Percentiles rank a stretch among this genome's conserved stretches.
These are phyloP conservation scores for Hymenoscyphus albidus DNA, from an alignment of 2,329 filamentous ascomycete genomes.

Conservation along the genomic window DNA sequence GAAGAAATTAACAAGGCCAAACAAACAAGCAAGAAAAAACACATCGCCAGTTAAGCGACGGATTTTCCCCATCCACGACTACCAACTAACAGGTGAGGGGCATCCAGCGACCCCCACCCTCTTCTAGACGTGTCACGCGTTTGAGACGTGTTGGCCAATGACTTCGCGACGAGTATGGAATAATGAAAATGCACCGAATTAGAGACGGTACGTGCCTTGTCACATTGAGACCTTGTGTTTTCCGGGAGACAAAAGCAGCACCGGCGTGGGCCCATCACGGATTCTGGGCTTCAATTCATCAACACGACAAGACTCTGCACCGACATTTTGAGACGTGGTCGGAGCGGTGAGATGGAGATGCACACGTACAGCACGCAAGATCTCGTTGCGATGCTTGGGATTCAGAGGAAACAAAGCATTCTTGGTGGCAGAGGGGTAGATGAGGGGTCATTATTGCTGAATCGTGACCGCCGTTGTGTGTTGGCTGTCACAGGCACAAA, in stretches of 20 bases:
- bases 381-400: constrained; percentile 5
- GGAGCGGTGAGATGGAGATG: constrained; percentile 21
- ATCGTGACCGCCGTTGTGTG: constrained; percentile 8
- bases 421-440: not conserved
- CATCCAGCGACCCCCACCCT: constrained; percentile 4
- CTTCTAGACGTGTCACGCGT: constrained; percentile 19
- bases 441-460: constrained; percentile 2
- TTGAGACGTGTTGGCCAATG: constrained; percentile 20
- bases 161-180: constrained; percentile 24
- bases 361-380: constrained; percentile 9
- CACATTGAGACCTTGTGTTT: constrained; percentile 2
- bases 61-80: not conserved
- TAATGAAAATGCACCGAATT: constrained; percentile 1
- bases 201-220: constrained; percentile 2
- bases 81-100: not conserved
- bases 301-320: constrained; percentile 3
- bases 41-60: not conserved
- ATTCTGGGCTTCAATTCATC: constrained; percentile 11
- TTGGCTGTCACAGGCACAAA: constrained; percentile 5
- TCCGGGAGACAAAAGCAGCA: constrained; percentile 15
- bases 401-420: not conserved
- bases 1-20: not conserved
- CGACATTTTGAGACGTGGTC: constrained; percentile 15
- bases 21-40: constrained; percentile 1
- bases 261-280: constrained; percentile 7